Evolutionary conservation across 164 flowering plant genomes (phyloP).

Genomic region (Platanus orientalis): DNA sequence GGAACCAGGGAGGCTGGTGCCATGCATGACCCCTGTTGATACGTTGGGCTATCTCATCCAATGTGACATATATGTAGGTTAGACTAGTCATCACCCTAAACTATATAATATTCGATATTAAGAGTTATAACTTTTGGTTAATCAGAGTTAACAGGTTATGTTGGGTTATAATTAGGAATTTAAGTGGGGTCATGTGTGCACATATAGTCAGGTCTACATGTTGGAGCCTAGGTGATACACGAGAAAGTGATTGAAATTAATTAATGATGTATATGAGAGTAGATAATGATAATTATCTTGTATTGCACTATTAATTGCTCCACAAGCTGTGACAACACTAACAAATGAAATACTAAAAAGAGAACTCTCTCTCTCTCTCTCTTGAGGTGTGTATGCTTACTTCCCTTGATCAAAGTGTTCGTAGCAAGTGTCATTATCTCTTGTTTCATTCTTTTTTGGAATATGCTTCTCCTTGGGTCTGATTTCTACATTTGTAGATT

Average conservation of each 20-base stretch:
- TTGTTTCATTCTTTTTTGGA: constrained; percentile 25
- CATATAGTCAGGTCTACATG: constrained; percentile 38
- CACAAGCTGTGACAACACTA: constrained; percentile 43
- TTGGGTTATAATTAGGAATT: constrained; percentile 14
- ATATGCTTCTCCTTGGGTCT: constrained; percentile 14
- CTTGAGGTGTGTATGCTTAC: no score
- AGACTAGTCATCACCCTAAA: constrained; percentile 26
- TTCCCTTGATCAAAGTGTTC: constrained; percentile 13
- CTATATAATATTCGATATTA: no score
- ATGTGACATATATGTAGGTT: constrained; percentile 6
- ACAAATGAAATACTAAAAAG: constrained; percentile 8
- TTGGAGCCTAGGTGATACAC: constrained; percentile 39
- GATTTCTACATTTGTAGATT: constrained; percentile 1
- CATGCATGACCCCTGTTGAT: constrained; percentile 27
- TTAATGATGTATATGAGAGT: constrained; percentile 26
- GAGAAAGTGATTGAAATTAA: constrained; percentile 29
- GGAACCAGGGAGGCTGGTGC: constrained; percentile 24
- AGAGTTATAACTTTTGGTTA: background rate
- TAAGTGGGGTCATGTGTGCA: constrained; percentile 27
- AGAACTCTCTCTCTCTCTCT: constrained; percentile 7
- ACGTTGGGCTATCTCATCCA: constrained; percentile 13
- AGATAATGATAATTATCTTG: constrained; percentile 17
- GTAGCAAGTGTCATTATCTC: constrained; percentile 24
- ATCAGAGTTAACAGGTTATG: constrained; percentile 5
- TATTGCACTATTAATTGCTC: no score